Evolutionary conservation across 345 rosid genomes (phyloP).

Genomic region (Rubroshorea leprosula): DNA sequence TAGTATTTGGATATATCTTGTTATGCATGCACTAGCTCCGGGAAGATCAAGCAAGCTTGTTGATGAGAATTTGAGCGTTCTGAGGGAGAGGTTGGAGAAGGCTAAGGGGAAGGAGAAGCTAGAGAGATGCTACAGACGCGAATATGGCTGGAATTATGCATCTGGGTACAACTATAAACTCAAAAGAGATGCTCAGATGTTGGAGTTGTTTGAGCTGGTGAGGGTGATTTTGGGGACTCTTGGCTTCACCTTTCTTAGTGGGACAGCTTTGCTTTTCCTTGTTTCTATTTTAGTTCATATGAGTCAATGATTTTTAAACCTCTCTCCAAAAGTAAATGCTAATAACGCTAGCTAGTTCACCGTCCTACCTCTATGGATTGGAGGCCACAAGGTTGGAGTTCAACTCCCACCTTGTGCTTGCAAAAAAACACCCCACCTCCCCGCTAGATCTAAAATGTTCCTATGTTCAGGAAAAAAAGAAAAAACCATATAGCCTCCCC

Average conservation of each 20-base stretch:
- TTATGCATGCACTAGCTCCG: slow-evolving; percentile 8
- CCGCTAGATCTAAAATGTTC: too few species aligned
- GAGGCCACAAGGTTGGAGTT: too few species aligned
- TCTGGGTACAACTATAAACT: slow-evolving; percentile 21
- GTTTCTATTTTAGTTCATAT: slow-evolving; percentile 34
- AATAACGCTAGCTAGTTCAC: too few species aligned
- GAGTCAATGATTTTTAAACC: slow-evolving; percentile 13
- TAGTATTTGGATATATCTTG: background rate
- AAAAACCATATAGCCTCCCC: too few species aligned
- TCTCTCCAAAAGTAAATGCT: too few species aligned
- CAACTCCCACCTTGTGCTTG: too few species aligned
- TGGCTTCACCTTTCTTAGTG: slow-evolving; percentile 30
- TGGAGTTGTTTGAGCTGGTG: slow-evolving; percentile 27
- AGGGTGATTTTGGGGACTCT: slow-evolving; percentile 30
- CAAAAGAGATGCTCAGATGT: slow-evolving; percentile 16
- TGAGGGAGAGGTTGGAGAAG: slow-evolving; percentile 43
- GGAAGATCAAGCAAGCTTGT: slow-evolving; percentile 29
- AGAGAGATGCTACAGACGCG: slow-evolving; percentile 40
- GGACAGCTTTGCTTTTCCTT: slow-evolving; percentile 34
- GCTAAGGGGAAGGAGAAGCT: slow-evolving; percentile 45
- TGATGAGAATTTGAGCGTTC: slow-evolving; percentile 35
- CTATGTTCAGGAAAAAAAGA: too few species aligned
- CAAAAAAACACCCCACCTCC: too few species aligned
- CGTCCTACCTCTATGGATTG: too few species aligned
- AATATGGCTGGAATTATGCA: slow-evolving; percentile 42